phyloP scores from a whole-genome alignment of 371 early-diverging fungal species.

The Nematocida homosporus region DNA sequence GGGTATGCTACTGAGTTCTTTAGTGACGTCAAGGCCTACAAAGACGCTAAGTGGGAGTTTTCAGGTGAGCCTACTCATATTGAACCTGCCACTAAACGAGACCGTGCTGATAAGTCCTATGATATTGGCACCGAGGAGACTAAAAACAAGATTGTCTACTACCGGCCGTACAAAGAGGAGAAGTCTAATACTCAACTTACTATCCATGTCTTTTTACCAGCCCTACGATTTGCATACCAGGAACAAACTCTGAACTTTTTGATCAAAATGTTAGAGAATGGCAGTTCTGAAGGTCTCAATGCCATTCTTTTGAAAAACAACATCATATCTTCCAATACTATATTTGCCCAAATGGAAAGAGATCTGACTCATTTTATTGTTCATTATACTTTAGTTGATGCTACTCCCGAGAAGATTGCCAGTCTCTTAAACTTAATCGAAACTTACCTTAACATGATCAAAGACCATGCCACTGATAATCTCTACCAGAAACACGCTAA shows the following conservation, averaged over 20 bases:
- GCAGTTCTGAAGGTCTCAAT: constrained; percentile 45
- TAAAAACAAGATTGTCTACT: constrained; percentile 40
- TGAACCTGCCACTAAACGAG: no score
- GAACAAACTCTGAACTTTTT: constrained; percentile 57
- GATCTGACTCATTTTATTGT: constrained; percentile 29
- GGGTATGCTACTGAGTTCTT: constrained; percentile 46
- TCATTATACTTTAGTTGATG: constrained; percentile 41
- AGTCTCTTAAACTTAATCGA: no score
- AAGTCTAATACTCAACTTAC: constrained; percentile 9
- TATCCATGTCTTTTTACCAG: constrained; percentile 49
- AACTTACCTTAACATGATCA: no score
- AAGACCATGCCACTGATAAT: constrained; percentile 50
- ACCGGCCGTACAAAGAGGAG: constrained; percentile 51
- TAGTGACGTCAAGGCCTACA: neutral
- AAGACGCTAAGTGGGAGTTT: neutral
- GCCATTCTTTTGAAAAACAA: constrained; percentile 50
- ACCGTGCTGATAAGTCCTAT: neutral
- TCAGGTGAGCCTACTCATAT: no score
- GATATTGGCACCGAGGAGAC: neutral
- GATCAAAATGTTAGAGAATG: constrained; percentile 29
- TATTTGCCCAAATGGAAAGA: no score
- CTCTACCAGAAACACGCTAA: constrained; percentile 12
- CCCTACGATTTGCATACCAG: constrained; percentile 14
- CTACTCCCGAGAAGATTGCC: constrained; percentile 48
- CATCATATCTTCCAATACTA: constrained; percentile 27